Base-by-base conservation (phyloP, 768 basidiomycete species). In the Cystoderma amianthinum region DNA sequence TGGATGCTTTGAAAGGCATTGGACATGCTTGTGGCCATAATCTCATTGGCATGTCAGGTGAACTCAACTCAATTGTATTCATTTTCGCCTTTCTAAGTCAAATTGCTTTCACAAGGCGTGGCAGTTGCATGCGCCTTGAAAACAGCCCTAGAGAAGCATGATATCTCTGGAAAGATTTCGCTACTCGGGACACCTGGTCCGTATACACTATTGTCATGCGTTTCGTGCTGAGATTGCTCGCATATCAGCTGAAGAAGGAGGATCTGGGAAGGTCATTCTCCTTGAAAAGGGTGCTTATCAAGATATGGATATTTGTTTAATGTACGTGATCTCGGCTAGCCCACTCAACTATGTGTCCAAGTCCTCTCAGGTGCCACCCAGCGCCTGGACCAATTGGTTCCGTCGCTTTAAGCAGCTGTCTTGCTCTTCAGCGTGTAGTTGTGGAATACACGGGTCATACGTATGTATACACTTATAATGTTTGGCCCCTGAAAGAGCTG, bases 201-300 rank as follows among this genome's bases (percentile, higher is more conserved):
- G 55, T 32, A n/a, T n/a, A n/a, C n/a, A n/a, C n/a, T n/a, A n/a
- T n/a, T n/a, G n/a, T n/a, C n/a, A n/a, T n/a, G n/a, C n/a, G n/a
- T n/a, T n/a, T n/a, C n/a, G n/a, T n/a, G n/a, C n/a, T n/a, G n/a
- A n/a, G n/a, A n/a, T n/a, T n/a, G n/a, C n/a, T n/a, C n/a, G n/a
- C n/a, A n/a, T n/a, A n/a, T n/a, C n/a, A 86, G 88, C 84, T 1
- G 88, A 90, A 49, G 88, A 91, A 67, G 79, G 82, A 2, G 82
- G 86, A 2, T 67, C 68, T 17, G 89, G 88, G 4, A 92, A 92
- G 52, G 65, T 80, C 2, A 60, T 67, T 2, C 63, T 91, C n/a
- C 68, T 88, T 21, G 71, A 87, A 15, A 67, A 69, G 20, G 87
- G 80, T 13, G 83, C 78, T 13, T 91, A 91, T 53, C 62, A 83